These are phyloP conservation scores for Pterocarpus santalinus DNA, from an alignment of 306 rosid genomes.

Conservation along the genomic window DNA sequence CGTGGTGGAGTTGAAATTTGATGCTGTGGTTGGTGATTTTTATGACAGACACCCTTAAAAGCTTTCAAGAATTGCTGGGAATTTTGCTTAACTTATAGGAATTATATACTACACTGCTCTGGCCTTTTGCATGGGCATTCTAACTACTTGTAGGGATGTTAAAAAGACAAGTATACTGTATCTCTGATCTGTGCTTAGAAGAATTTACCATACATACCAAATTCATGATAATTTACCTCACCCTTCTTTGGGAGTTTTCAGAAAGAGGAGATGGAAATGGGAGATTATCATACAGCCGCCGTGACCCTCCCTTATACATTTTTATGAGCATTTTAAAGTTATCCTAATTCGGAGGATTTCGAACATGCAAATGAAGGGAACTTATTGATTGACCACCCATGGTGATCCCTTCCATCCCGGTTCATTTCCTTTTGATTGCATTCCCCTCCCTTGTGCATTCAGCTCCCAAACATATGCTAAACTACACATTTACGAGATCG, in stretches of 20 bases:
- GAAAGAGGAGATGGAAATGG: neutral
- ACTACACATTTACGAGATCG: neutral
- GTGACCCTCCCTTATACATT: neutral
- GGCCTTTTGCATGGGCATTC: neutral
- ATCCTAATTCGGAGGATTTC: slow-evolving; percentile 11
- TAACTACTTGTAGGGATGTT: neutral
- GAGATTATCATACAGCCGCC: slow-evolving; percentile 13
- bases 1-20: slow-evolving; percentile 32
- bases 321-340: slow-evolving; percentile 23
- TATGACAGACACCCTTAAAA: slow-evolving; percentile 19
- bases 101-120: slow-evolving; percentile 4
- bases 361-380: neutral
- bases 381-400: neutral
- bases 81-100: slow-evolving; percentile 12
- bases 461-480: neutral
- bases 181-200: neutral
- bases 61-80: slow-evolving; percentile 4
- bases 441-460: neutral
- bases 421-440: slow-evolving; percentile 9
- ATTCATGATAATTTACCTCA: neutral
- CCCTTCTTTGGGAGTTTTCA: neutral
- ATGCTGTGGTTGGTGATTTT: neutral
- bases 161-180: neutral
- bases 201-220: neutral
- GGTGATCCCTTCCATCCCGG: neutral